Evolutionary conservation across 2,329 filamentous ascomycete species (phyloP), one percentile per base, ranked within the genome.

Genomic region (Parastagonospora nodorum): DNA sequence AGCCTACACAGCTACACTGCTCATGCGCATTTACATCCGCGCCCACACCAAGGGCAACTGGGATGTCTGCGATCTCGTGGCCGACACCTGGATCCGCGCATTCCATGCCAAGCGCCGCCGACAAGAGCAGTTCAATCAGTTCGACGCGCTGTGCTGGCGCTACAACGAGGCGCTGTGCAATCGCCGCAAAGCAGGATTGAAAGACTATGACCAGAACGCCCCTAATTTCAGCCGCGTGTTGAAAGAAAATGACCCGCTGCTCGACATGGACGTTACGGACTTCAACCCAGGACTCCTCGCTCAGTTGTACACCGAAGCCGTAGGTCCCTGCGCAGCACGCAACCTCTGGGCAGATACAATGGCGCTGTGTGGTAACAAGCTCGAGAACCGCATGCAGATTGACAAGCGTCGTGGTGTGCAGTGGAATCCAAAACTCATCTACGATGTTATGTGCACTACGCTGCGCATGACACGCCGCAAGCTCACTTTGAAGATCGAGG

Each of bases 261-360:
- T 66, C 2, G 47, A 45, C 2, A 0, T 11, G 1, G 39, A 60
- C 12, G 62, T 65, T 2, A 60, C 58, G 1, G 24, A n/a, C 0
- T 63, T 67, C 33, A 30, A 58, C 5, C 16, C 45, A 2, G 9
- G 49, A 4, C 52, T 50, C 1, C 42, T 72, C 8, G 55, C 54
- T 16, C 30, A 51, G 3, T 48, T 73, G 8, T 73, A 68, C 53
- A 9, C 53, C 2, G 15, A 64, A 8, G 72, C 68, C 0, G 7
- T 37, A 0, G 11, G 33, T 1, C 32, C 37, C 1, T 64, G 64
- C 16, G 67, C 64, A 4, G 68, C 64, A 8, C 60, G 69, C 4
- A n/a, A 61, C 1, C 50, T 73, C 2, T 73, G 68, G 68, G 68
- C 68, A 0, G 69, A 73, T 33, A 55, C 68, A 1, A 53, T 73